Evolutionary conservation across 257 asterid species (phyloP).

Genomic region (Hygrophila difformis): DNA sequence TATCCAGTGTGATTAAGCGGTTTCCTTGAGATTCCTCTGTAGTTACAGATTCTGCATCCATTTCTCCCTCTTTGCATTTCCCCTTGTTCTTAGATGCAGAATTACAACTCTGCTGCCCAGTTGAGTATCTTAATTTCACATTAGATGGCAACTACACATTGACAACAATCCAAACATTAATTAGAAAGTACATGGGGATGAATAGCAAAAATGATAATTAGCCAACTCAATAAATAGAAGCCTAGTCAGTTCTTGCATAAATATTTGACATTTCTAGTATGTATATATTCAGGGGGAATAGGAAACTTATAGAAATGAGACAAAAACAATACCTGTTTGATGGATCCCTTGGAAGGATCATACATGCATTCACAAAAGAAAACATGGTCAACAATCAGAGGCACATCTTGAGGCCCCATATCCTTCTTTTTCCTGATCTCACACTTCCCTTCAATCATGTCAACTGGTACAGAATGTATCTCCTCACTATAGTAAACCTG

Average conservation of each 20-base stretch:
- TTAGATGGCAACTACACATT: constrained; percentile 66
- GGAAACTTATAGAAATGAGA: not conserved
- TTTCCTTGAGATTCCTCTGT: constrained; percentile 28
- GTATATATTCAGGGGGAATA: not conserved
- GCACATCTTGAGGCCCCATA: constrained; percentile 58
- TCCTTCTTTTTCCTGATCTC: constrained; percentile 76
- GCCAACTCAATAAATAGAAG: no score
- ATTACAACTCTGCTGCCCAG: constrained; percentile 31
- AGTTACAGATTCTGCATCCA: constrained; percentile 26
- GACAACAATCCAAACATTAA: constrained; percentile 16
- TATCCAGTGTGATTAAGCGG: constrained; percentile 62
- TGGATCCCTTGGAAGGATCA: constrained; percentile 74
- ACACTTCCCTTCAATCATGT: constrained; percentile 68
- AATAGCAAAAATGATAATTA: no score
- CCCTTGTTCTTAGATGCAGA: constrained; percentile 60
- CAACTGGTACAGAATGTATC: constrained; percentile 44
- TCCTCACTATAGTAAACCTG: constrained; percentile 89
- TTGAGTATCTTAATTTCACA: constrained; percentile 46
- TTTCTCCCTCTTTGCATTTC: constrained; percentile 73
- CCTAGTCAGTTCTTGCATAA: no score
- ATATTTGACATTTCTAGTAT: no score
- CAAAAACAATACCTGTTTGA: constrained; percentile 52
- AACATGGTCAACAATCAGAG: constrained; percentile 54
- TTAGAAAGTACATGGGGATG: constrained; percentile 4
- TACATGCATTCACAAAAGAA: constrained; percentile 80